Evolutionary conservation across 805 yeast species (phyloP), one percentile per base, ranked within the genome.

Genomic region (Scheffersomyces stipitis): DNA sequence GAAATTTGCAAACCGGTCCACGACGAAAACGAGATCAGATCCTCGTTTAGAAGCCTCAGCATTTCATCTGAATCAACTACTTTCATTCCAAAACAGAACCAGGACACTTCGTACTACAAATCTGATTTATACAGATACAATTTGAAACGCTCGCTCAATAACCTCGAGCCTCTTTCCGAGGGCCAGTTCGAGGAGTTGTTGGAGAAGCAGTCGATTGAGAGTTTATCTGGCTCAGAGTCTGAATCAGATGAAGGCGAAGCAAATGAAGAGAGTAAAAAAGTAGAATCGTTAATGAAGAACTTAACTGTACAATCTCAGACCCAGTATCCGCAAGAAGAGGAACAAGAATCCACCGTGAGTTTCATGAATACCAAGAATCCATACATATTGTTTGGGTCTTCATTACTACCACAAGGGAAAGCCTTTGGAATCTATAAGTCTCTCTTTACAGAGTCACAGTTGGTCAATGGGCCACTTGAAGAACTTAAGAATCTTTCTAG

Each of bases 291-390:
- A 24, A 44, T 64, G 12, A 58, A 57, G 51, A 22, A 54, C 18
- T 17, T 54, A 18, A 52, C 36, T 10, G 49, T 10, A 34, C 49
- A 13, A 7, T 14, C 26, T 3, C 48, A 50, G n/a, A 48, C 49
- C 2, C n/a, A n/a, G n/a, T n/a, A n/a, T n/a, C n/a, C n/a, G n/a
- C n/a, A n/a, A n/a, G 56, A 50, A 2, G 60, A 53, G 1, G 65
- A 61, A 12, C 62, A 52, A 13, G 71, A 56, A 23, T 52, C 63
- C 16, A 58, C 60, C 18, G 60, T 71, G 26, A 74, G 83, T 51
- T 78, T 72, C 51, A 52, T 84, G 42, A 78, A 83, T 38, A 81
- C 91, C 0, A 77, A 80, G 48, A 80, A 95, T 0, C 89, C 96
- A 0, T 77, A 63, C 36, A 70, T 86, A 1, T 63, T 76, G 28